Evolutionary conservation across 2,329 filamentous ascomycete genomes (phyloP).

Genomic region (Pyricularia sp.): DNA sequence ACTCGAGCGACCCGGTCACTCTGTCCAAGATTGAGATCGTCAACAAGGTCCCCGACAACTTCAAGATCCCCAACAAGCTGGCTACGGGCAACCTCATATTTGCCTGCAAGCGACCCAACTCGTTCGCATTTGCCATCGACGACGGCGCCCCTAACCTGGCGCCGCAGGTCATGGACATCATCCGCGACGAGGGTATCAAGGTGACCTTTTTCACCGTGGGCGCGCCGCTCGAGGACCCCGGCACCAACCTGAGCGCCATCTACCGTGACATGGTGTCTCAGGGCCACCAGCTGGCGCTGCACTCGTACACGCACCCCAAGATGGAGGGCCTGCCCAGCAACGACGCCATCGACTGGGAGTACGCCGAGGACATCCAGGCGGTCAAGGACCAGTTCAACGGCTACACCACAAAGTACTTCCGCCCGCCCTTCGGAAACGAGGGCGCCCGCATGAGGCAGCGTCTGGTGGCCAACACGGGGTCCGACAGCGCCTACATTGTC

Average conservation of each 20-base stretch:
- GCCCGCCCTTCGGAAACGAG: constrained; percentile 55
- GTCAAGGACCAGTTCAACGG: constrained; percentile 25
- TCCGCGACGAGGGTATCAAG: constrained; percentile 47
- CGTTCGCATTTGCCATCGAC: constrained; percentile 60
- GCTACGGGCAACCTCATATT: constrained; percentile 48
- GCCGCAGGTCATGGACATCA: constrained; percentile 45
- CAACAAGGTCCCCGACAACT: constrained; percentile 33
- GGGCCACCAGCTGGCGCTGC: constrained; percentile 56
- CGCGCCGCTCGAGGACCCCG: constrained; percentile 41
- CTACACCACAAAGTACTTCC: constrained; percentile 40
- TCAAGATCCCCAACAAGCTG: constrained; percentile 44
- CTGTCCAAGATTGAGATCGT: constrained; percentile 50
- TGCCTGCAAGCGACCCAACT: constrained; percentile 53
- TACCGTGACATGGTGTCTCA: constrained; percentile 48
- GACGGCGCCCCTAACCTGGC: constrained; percentile 49
- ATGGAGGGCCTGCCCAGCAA: constrained; percentile 42
- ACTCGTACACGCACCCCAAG: constrained; percentile 58
- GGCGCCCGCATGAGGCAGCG: constrained; percentile 53
- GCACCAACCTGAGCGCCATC: constrained; percentile 48
- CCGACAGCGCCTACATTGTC: constrained; percentile 43
- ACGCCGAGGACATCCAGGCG: constrained; percentile 40
- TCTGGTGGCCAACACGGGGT: constrained; percentile 36
- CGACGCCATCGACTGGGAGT: constrained; percentile 47
- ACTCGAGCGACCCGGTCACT: constrained; percentile 33
- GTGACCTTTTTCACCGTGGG: constrained; percentile 64